phyloP scores from a whole-genome alignment of 768 basidiomycete species.

The Boletus tylopilopsis region DNA sequence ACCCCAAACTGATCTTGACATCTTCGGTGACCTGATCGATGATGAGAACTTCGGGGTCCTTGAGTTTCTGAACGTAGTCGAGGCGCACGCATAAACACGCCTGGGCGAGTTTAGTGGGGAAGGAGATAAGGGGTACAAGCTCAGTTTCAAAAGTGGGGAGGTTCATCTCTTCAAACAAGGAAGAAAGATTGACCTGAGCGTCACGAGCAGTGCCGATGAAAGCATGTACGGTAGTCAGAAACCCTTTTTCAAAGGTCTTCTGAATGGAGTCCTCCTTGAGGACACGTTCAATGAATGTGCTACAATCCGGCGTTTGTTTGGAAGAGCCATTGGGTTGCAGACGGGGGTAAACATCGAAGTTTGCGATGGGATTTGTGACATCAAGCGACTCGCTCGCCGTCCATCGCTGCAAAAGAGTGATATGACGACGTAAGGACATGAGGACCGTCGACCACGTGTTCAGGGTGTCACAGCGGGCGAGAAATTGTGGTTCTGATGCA shows the following conservation, averaged over 20 bases:
- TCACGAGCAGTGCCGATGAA: conserved; percentile 84
- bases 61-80: conserved; percentile 82
- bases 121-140: conserved; percentile 89
- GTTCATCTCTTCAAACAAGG: conserved; percentile 80
- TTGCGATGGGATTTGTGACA: conserved; percentile 76
- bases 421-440: conserved; percentile 77
- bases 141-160: conserved; percentile 89
- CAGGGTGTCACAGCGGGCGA: conserved; percentile 82
- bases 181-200: conserved; percentile 76
- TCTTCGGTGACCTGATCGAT: conserved; percentile 95
- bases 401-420: conserved; percentile 82
- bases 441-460: conserved; percentile 92
- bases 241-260: conserved; percentile 88
- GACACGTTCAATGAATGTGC: conserved; percentile 89
- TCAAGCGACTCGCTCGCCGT: conserved; percentile 91
- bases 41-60: conserved; percentile 84
- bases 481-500: conserved; percentile 64
- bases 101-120: conserved; percentile 92
- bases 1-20: conserved; percentile 82
- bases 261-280: conserved; percentile 97
- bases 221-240: conserved; percentile 79
- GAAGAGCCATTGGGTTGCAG: conserved; percentile 30
- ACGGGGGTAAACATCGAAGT: conserved; percentile 44
- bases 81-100: conserved; percentile 87
- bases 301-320: conserved; percentile 56